Base-by-base conservation (phyloP, 345 rosid genomes). In the Sisymbrium irio region DNA sequence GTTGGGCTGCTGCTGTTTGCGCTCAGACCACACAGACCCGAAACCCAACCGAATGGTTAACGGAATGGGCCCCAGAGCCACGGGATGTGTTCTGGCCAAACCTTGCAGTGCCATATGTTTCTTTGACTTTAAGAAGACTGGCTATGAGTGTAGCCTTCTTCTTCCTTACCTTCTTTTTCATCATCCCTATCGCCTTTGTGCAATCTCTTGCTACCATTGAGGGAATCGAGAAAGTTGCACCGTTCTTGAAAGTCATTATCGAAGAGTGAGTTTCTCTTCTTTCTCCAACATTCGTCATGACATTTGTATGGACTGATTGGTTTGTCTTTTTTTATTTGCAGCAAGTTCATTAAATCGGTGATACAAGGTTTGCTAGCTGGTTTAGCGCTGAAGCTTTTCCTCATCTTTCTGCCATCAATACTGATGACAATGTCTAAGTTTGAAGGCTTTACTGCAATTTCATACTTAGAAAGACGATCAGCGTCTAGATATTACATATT, bases 1-100 rank as follows among this genome's bases (percentile, higher is more conserved):
- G 97, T 72, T 95, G 99, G 99, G 97, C 88, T 73, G 93, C 99
- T 7, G 99, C 97, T 60, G 97, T 95, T 46, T 88, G 97, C 78
- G 97, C 97, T 66, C 99, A 92, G 80, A 95, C 99, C 18, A 89
- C 87, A 76, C 99, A 95, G 77, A 80, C 89, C 10, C 79, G 90
- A 75, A 84, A 95, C 71, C 99, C 99, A 3, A 92, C 97, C 28
- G 67, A 79, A 36, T 95, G 99, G 97, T 75, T 95, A 71, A 89
- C 99, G 15, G 92, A 91, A 30, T 95, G 99, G 99, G 97, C 99
- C 11, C 81, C 97, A 0, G 99, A 95, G 82, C 99, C 99, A 4
- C 91, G 96, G 1, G 99, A 95, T 77, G 85, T 95, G 4, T 95
- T 81, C 60, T 95, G 99, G 99, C 57, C 78, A 55, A 95, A 95